Evolutionary conservation across 2,329 filamentous ascomycete species (phyloP).

Genomic region (Graphium sp.): DNA sequence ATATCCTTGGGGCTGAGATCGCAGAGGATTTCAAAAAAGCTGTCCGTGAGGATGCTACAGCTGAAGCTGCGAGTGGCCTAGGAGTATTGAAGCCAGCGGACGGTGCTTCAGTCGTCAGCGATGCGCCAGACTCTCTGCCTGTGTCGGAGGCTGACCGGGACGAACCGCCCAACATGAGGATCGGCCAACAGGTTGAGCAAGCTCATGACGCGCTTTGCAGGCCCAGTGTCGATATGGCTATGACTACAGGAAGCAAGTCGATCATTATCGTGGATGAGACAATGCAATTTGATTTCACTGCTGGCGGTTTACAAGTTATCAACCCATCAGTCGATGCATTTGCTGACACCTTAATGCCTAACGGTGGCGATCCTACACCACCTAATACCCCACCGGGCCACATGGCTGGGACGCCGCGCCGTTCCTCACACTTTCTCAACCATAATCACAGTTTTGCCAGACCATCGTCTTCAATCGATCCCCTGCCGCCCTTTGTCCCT

Average conservation of each 20-base stretch:
- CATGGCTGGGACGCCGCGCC: slow-evolving; percentile 25
- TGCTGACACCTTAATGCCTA: slow-evolving; percentile 30
- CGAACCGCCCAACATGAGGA: slow-evolving; percentile 7
- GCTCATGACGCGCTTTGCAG: slow-evolving; percentile 11
- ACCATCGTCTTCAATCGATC: slow-evolving; percentile 18
- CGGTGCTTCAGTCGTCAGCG: background rate
- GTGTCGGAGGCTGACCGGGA: slow-evolving; percentile 27
- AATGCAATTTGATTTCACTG: slow-evolving; percentile 32
- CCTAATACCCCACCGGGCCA: slow-evolving; percentile 40
- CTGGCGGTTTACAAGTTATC: slow-evolving; percentile 24
- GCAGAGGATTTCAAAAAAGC: slow-evolving; percentile 66
- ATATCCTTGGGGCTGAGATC: slow-evolving; percentile 64
- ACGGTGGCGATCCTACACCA: slow-evolving; percentile 37
- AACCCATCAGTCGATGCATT: slow-evolving; percentile 35
- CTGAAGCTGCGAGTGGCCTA: slow-evolving; percentile 18
- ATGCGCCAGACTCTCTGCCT: slow-evolving; percentile 10
- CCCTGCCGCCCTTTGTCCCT: slow-evolving; percentile 28
- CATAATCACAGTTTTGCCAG: slow-evolving; percentile 21
- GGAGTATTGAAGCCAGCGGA: too few species aligned
- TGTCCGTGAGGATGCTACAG: slow-evolving; percentile 45
- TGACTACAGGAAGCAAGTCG: slow-evolving; percentile 73
- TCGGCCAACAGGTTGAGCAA: background rate
- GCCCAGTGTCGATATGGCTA: slow-evolving; percentile 33
- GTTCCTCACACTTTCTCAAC: slow-evolving; percentile 37
- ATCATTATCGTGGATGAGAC: slow-evolving; percentile 75